phyloP scores from a whole-genome alignment of 805 yeast species.

The Pichia californica region DNA sequence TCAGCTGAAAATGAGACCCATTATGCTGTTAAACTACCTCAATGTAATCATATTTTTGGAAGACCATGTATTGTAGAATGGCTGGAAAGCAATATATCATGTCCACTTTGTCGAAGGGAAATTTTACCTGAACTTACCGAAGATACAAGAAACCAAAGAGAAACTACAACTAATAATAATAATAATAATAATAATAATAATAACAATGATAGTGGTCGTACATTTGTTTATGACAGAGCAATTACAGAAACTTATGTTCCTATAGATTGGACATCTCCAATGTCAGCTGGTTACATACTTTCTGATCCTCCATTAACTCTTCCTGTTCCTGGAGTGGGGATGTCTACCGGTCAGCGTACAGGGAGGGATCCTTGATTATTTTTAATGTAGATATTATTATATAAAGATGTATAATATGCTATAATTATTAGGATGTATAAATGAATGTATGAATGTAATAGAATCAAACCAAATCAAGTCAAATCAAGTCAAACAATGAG shows the following conservation, averaged over 20 bases:
- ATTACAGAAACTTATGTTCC: slow-evolving; percentile 27
- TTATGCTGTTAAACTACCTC: slow-evolving; percentile 60
- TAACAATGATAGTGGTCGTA: slow-evolving; percentile 3
- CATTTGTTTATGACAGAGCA: slow-evolving; percentile 23
- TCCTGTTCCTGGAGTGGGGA: slow-evolving; percentile 23
- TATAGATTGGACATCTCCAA: slow-evolving; percentile 25
- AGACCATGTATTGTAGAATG: slow-evolving; percentile 71
- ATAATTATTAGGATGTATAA: neutral
- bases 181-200: no score
- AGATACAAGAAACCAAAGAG: neutral
- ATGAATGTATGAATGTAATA: no score
- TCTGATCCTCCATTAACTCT: slow-evolving; percentile 25
- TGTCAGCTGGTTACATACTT: slow-evolving; percentile 14
- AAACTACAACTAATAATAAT: no score
- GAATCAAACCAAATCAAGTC: no score
- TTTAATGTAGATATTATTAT: neutral
- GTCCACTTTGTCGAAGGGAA: slow-evolving; percentile 76
- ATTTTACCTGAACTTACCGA: slow-evolving; percentile 28
- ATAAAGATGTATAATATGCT: neutral
- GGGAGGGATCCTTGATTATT: slow-evolving; percentile 17
- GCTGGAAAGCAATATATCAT: slow-evolving; percentile 62
- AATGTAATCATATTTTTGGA: slow-evolving; percentile 79
- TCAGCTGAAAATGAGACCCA: slow-evolving; percentile 34
- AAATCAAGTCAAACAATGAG: no score
- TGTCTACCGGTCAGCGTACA: slow-evolving; percentile 23